These are phyloP conservation scores for Exophiala calicioides DNA, from an alignment of 2,329 filamentous ascomycete genomes.

Conservation along the genomic window DNA sequence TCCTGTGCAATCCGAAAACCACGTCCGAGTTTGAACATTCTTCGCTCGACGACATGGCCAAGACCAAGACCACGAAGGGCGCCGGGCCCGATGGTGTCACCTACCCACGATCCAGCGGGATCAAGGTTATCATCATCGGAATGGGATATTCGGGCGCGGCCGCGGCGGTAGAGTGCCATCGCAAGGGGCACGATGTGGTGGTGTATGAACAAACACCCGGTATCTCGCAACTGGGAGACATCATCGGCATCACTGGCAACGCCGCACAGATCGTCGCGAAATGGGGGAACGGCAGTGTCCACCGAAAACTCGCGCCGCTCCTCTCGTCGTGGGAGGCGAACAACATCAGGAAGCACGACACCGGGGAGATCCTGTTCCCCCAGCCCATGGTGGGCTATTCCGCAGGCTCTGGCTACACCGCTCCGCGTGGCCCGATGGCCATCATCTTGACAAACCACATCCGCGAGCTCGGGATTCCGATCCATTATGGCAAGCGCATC, in stretches of 20 bases:
- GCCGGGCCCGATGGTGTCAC: slow-evolving; percentile 1
- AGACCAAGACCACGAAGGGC: too few species aligned
- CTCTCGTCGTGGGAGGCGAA: slow-evolving; percentile 20
- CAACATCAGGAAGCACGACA: slow-evolving; percentile 37
- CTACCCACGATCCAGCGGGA: slow-evolving; percentile 1
- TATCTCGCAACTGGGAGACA: slow-evolving; percentile 42
- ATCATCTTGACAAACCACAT: slow-evolving; percentile 9
- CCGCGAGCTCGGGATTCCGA: slow-evolving; percentile 28
- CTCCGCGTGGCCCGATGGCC: slow-evolving; percentile 41
- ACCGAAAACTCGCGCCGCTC: slow-evolving; percentile 7
- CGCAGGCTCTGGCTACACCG: slow-evolving; percentile 9
- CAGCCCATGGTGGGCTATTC: slow-evolving; percentile 26
- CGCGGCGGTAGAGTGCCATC: slow-evolving; percentile 65
- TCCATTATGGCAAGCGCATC: slow-evolving; percentile 34
- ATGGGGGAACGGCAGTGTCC: slow-evolving; percentile 31
- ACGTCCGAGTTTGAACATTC: too few species aligned
- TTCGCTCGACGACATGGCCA: too few species aligned
- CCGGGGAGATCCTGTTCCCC: slow-evolving; percentile 36
- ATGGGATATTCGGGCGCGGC: slow-evolving; percentile 62
- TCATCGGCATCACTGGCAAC: slow-evolving; percentile 41
- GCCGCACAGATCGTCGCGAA: slow-evolving; percentile 31
- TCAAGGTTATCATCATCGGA: slow-evolving; percentile 13
- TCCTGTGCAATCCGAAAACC: too few species aligned
- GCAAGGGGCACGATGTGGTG: slow-evolving; percentile 53
- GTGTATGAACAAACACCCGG: slow-evolving; percentile 51